A percentile compares a stretch with the other conserved stretches of the same genome.
Conservation (phyloP, 2,329 filamentous ascomycete genomes). For the Acrocalymma vagum region DNA sequence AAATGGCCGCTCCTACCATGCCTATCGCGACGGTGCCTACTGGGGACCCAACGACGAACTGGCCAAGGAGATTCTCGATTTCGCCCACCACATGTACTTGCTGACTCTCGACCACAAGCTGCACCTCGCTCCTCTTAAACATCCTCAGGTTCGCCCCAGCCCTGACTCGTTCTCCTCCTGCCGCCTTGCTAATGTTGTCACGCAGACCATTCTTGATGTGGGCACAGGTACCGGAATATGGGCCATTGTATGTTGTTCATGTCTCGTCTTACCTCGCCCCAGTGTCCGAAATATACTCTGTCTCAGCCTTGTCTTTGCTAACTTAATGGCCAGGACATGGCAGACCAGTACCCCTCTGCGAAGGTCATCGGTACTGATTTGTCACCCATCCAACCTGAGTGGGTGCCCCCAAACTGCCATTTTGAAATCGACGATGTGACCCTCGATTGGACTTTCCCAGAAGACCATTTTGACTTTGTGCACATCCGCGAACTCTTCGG, state of each 20-base stretch:
- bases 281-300: no score
- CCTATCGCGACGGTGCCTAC: slow-evolving; percentile 47
- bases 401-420: slow-evolving; percentile 56
- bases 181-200: neutral
- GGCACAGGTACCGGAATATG: slow-evolving; percentile 49
- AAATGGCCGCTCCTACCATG: slow-evolving; percentile 48
- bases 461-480: slow-evolving; percentile 53
- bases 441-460: slow-evolving; percentile 51
- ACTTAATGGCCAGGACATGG: slow-evolving; percentile 26
- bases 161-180: slow-evolving; percentile 1
- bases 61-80: slow-evolving; percentile 54
- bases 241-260: slow-evolving; percentile 37
- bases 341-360: slow-evolving; percentile 38
- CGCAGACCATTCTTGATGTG: slow-evolving; percentile 41
- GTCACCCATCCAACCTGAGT: slow-evolving; percentile 58
- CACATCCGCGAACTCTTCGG: slow-evolving; percentile 57
- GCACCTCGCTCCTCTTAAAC: slow-evolving; percentile 40
- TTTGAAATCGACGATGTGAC: slow-evolving; percentile 59
- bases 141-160: no score
- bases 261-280: no score
- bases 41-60: slow-evolving; percentile 55
- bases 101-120: slow-evolving; percentile 44
- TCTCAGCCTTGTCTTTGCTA: neutral
- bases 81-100: slow-evolving; percentile 52
- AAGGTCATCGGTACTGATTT: slow-evolving; percentile 55